Evolutionary conservation across 306 rosid genomes (phyloP).

Genomic region (Dryas alaskensis): DNA sequence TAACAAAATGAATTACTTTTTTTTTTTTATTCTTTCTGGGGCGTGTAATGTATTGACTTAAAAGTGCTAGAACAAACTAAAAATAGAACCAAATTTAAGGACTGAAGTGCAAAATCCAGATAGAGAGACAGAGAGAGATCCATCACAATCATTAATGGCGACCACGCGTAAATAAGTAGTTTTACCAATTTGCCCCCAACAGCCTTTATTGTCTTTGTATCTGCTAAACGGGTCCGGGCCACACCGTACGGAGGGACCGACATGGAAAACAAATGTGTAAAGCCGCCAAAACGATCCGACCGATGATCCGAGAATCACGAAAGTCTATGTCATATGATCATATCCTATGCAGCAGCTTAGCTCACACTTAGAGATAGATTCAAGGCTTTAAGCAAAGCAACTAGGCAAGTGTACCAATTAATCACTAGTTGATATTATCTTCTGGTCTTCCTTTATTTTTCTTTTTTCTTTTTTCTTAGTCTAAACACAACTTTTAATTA

Average conservation of each 20-base stretch:
- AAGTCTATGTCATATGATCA: background rate
- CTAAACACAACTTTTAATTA: no score
- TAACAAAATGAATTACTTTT: no score
- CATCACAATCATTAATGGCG: constrained; percentile 59
- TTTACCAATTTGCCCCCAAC: constrained; percentile 40
- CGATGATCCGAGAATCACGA: background rate
- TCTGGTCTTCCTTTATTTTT: background rate
- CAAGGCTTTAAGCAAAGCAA: background rate
- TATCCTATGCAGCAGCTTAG: background rate
- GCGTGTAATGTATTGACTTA: background rate
- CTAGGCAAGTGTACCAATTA: background rate
- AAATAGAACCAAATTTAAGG: constrained; percentile 13
- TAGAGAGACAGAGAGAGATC: constrained; percentile 7
- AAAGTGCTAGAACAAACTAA: background rate
- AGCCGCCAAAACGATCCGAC: background rate
- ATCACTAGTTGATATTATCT: background rate
- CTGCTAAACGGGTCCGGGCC: background rate
- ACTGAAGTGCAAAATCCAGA: constrained; percentile 21
- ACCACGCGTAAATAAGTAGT: constrained; percentile 46
- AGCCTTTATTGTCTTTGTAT: background rate
- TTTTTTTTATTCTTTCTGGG: no score
- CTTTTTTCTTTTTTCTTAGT: background rate
- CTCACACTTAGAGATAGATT: background rate
- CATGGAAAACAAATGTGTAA: background rate
- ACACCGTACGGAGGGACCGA: background rate